A percentile compares a stretch with the other conserved stretches of the same genome.
Conservation (phyloP, 2,329 filamentous ascomycete genomes). For the Spiromastix sp. region DNA sequence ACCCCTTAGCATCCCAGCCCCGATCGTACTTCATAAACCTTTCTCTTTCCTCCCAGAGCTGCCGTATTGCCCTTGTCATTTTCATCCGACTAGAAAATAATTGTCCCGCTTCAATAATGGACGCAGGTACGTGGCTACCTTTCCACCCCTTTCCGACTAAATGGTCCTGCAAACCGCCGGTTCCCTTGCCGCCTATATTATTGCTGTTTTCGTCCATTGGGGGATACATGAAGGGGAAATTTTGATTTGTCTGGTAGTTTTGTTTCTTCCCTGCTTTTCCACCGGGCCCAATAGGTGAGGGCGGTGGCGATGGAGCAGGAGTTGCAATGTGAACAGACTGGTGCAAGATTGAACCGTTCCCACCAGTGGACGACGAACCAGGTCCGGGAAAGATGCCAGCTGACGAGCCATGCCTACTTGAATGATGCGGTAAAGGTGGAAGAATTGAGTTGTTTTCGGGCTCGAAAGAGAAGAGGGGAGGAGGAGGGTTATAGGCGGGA, state of each 20-base stretch:
- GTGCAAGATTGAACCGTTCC: slow-evolving; percentile 66
- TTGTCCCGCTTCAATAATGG: slow-evolving; percentile 88
- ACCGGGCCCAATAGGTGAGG: slow-evolving; percentile 70
- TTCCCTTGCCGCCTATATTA: slow-evolving; percentile 79
- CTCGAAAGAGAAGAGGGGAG: slow-evolving; percentile 72
- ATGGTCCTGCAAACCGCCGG: slow-evolving; percentile 52
- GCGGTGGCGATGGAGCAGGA: slow-evolving; percentile 87
- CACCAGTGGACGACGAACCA: slow-evolving; percentile 35
- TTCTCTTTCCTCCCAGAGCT: slow-evolving; percentile 91
- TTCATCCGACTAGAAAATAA: slow-evolving; percentile 83
- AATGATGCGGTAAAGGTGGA: slow-evolving; percentile 66
- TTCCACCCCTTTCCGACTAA: slow-evolving; percentile 74
- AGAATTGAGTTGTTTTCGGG: slow-evolving; percentile 84
- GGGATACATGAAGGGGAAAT: slow-evolving; percentile 96
- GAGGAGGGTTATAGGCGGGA: slow-evolving; percentile 86
- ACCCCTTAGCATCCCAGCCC: slow-evolving; percentile 60
- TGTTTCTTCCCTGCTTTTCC: slow-evolving; percentile 97
- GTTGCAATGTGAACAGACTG: slow-evolving; percentile 99
- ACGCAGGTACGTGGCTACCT: slow-evolving; percentile 80
- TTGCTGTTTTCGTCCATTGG: slow-evolving; percentile 84
- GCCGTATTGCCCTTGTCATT: slow-evolving; percentile 82
- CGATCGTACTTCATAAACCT: slow-evolving; percentile 84
- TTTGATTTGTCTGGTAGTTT: slow-evolving; percentile 98
- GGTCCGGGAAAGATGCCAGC: slow-evolving; percentile 52
- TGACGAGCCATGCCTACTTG: slow-evolving; percentile 48